phyloP scores from a whole-genome alignment of 495 filamentous ascomycete species.

The Penicillium paradoxum region DNA sequence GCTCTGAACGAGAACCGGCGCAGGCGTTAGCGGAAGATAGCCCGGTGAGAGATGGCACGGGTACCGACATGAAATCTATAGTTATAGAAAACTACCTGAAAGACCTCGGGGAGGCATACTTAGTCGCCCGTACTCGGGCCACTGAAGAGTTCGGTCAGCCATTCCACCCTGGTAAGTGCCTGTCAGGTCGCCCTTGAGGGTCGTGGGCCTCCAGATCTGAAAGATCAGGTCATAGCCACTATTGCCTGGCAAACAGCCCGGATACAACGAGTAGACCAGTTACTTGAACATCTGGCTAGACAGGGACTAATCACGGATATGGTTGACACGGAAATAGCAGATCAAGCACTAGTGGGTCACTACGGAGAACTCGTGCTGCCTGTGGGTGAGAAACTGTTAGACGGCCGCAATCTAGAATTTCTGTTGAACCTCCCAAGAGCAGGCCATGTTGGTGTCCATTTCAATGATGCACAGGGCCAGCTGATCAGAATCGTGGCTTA shows the following conservation, averaged over 20 bases:
- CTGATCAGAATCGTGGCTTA: constrained; percentile 4
- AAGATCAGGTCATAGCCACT: constrained; percentile 10
- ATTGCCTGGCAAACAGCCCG: constrained; percentile 6
- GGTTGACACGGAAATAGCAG: constrained; percentile 1
- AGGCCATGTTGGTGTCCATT: constrained; percentile 4
- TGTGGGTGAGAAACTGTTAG: neutral
- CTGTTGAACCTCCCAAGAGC: neutral
- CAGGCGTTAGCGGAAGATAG: neutral
- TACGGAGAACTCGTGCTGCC: constrained; percentile 2
- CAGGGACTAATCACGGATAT: constrained; percentile 10
- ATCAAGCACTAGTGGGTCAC: constrained; percentile 5
- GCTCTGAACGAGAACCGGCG: neutral
- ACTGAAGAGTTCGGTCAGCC: neutral
- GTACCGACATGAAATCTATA: neutral
- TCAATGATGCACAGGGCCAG: neutral
- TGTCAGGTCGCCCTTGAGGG: constrained; percentile 4
- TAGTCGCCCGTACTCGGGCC: too few species aligned
- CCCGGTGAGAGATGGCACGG: neutral
- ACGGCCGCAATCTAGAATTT: neutral
- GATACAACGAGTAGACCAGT: constrained; percentile 12
- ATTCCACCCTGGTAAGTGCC: constrained; percentile 3
- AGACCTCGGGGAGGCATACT: too few species aligned
- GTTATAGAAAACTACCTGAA: constrained; percentile 5
- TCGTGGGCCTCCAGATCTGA: constrained; percentile 7
- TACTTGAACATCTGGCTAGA: constrained; percentile 14